Base-by-base conservation (phyloP, 1,284 basidiomycete species). In the Sanguinoderma infundibulare region DNA sequence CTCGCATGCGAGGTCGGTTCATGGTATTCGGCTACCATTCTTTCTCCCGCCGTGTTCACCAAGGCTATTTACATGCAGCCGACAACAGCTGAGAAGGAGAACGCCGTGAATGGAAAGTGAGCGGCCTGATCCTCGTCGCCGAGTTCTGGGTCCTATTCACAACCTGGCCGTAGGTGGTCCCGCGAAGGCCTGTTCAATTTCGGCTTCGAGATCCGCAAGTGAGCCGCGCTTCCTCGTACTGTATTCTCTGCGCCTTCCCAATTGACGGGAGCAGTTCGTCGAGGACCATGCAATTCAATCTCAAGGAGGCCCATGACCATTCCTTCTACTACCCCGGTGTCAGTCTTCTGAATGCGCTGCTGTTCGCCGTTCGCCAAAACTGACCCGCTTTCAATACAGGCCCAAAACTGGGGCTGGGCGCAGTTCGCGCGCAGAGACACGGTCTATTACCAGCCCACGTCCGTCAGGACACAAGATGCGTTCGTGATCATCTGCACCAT, bases 121-220 rank as follows among this genome's bases (percentile, higher is more conserved):
- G 82, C 72, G 22, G 9, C 15, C 6, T 14, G 32, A 17, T 24
- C 24, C 2, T 22, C 3, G 22, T 24, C 24, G 3, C 24, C 3
- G 22, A 28, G 3, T 26, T 42, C 34, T 59, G 32, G 17, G 34
- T 30, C 22, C 24, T 34, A 54, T 24, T 46, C 32, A 35, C 30
- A 10, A 32, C 15, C 44, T 22, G 9, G 17, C 17, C 14, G 12
- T 52, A 90, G 88, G 75, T 96, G 94, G 94, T 76, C 84, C 15
- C 85, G 94, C n/a, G 89, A 93, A 62, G 94, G 94, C 1, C 76
- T 89, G 22, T 95, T 87, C 77, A 91, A 89, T 70, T 96, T 96
- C 74, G 87, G 84, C 62, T 95, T 96, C 71, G 93, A 94, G 72
- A 80, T 96, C 67, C 85, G 85, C 72, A 88, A 84, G 89, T 89